A percentile compares a stretch with the other conserved stretches of the same genome.
phyloP scores from a whole-genome alignment of 1,284 basidiomycete genomes.

The Phellopilus nigrolimitatus region DNA sequence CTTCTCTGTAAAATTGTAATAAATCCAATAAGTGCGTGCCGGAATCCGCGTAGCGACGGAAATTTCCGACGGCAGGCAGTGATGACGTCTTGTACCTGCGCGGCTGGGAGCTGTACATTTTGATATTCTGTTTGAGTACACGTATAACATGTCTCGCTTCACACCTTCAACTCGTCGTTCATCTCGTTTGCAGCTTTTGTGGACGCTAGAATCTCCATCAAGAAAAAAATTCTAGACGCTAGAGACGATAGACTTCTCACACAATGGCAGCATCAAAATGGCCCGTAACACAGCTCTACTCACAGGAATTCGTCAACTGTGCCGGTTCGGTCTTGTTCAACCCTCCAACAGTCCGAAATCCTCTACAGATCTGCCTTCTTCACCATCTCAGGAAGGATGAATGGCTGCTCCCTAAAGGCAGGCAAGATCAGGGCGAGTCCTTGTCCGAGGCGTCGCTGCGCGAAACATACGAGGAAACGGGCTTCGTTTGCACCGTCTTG shows the following conservation, averaged over 20 bases:
- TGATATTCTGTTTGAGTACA: no score
- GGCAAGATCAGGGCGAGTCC: slow-evolving; percentile 51
- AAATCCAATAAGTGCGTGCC: no score
- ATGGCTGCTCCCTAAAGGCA: slow-evolving; percentile 54
- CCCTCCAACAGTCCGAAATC: slow-evolving; percentile 2
- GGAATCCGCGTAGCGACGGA: no score
- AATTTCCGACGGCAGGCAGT: no score
- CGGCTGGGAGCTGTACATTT: no score
- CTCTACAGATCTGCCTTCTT: slow-evolving; percentile 17
- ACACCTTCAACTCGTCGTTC: no score
- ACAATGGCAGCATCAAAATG: slow-evolving; percentile 11
- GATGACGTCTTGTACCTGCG: no score
- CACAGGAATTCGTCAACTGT: slow-evolving; percentile 19
- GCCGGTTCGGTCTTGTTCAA: slow-evolving; percentile 14
- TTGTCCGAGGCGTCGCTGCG: slow-evolving; percentile 44
- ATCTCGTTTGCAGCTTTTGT: no score
- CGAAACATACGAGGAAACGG: slow-evolving; percentile 59
- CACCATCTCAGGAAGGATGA: slow-evolving; percentile 25
- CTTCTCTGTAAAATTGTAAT: no score
- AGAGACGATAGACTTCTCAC: background rate
- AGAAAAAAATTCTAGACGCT: no score
- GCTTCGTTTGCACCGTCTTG: slow-evolving; percentile 44
- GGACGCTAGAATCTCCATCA: no score
- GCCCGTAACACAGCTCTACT: slow-evolving; percentile 13
- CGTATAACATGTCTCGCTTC: no score